Percentiles rank a stretch among this genome's conserved stretches.
phyloP scores from a whole-genome alignment of 2,329 filamentous ascomycete genomes.

The Podosphaera fusca region DNA sequence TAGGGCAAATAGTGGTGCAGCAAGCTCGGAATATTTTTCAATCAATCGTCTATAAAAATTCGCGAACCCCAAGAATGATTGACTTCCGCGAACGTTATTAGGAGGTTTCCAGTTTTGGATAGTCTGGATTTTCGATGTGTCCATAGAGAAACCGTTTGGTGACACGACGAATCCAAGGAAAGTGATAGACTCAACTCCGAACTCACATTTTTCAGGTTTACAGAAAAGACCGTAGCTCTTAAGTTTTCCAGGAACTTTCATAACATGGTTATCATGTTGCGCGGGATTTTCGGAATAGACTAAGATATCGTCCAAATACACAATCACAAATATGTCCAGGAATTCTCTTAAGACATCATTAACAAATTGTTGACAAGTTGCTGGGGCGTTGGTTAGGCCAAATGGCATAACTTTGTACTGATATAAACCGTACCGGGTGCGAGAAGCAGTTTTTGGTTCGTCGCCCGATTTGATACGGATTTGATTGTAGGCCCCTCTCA shows the following conservation, averaged over 20 bases:
- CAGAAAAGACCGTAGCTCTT: neutral
- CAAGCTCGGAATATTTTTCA: too few relatives aligned
- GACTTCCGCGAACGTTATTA: neutral
- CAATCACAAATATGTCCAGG: neutral
- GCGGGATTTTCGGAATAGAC: neutral
- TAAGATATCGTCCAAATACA: neutral
- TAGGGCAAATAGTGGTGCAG: neutral
- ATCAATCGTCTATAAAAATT: neutral
- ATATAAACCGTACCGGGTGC: neutral
- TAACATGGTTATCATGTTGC: neutral
- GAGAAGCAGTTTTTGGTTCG: neutral
- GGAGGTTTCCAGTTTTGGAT: neutral
- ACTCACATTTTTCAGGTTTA: neutral
- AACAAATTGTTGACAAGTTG: neutral
- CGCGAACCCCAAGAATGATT: neutral
- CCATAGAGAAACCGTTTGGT: neutral
- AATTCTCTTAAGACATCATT: neutral
- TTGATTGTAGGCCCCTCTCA: neutral
- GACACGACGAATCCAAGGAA: neutral
- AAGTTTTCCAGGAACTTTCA: neutral
- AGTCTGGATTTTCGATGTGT: neutral
- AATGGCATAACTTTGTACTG: conserved; percentile 1
- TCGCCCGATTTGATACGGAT: neutral
- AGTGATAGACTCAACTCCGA: neutral
- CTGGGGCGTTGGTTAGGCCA: neutral